Base-by-base conservation (phyloP, 2,329 filamentous ascomycete genomes). In the Massarina eburnea region DNA sequence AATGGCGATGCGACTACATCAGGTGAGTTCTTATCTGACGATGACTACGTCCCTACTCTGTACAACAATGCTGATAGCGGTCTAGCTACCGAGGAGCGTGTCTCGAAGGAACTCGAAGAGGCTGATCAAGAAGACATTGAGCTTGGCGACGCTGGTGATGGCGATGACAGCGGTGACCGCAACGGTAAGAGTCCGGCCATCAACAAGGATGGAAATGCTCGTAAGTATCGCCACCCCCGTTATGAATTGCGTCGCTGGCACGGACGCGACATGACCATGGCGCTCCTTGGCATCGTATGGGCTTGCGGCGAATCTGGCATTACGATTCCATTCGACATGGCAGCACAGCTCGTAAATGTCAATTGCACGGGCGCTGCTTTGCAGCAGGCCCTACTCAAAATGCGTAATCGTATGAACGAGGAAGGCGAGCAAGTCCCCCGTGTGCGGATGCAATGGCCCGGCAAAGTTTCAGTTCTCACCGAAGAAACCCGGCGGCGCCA, bases 311-410 rank as follows among this genome's bases (percentile, higher is more conserved):
- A 67, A 35, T 49, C 38, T 24, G 54, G 56, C 8, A 37, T 66
- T n/a, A 44, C 48, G 6, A 64, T 69, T 21, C 64, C 64, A 3
- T 70, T 66, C 34, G 57, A 55, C 3, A 54, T 60, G 43, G 63
- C 60, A 22, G 62, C 65, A 8, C 51, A 58, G 24, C 10, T 62
- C 7, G 54, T 68, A 4, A 48, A 53, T 14, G 38, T 49, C 17
- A 50, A 36, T 14, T 62, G 59, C 33, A 62, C 64, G 14, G 57
- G 55, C 2, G 48, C 59, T 22, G 64, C 63, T 12, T 41, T 70
- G 17, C 64, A 70, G 39, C 66, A 70, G 45, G 64, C 65, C 20
- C 45, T 68, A 24, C 52, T 68, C 35, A 68, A 70, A 52, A 44
- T 66, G 8, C 55, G 58, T 9, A 20, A 34, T 18, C 61, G 59